phyloP scores from a whole-genome alignment of 441 rosid species.

The Arabidopsis hybrid region DNA sequence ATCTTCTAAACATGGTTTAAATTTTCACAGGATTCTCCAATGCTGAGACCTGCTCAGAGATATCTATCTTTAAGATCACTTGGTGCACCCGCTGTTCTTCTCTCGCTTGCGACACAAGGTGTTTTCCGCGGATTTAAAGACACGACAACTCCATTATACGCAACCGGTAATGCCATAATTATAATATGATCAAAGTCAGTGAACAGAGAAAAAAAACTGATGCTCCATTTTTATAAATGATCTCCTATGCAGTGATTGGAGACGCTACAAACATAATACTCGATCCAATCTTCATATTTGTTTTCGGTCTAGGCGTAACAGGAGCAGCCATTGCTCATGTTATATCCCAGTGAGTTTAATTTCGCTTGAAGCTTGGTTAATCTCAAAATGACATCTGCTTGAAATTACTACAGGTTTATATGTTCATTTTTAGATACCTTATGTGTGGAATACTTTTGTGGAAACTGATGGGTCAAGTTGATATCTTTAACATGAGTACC shows the following conservation, averaged over 20 bases:
- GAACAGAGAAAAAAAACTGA: slow-evolving; percentile 27
- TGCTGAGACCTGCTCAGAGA: slow-evolving; percentile 77
- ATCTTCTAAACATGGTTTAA: background rate
- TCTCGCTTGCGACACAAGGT: slow-evolving; percentile 88
- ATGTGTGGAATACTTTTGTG: slow-evolving; percentile 78
- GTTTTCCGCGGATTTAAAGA: slow-evolving; percentile 91
- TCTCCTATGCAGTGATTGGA: slow-evolving; percentile 66
- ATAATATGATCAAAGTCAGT: background rate
- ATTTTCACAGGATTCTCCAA: slow-evolving; percentile 68
- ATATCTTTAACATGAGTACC: slow-evolving; percentile 64
- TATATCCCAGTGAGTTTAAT: slow-evolving; percentile 80
- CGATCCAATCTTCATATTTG: slow-evolving; percentile 81
- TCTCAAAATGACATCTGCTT: background rate
- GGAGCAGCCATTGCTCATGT: slow-evolving; percentile 98
- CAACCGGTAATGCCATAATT: slow-evolving; percentile 56
- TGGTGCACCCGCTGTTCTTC: slow-evolving; percentile 92
- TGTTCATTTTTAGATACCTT: slow-evolving; percentile 64
- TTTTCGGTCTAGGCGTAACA: slow-evolving; percentile 71
- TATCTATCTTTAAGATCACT: slow-evolving; percentile 85
- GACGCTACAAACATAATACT: slow-evolving; percentile 84
- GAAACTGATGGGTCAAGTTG: slow-evolving; percentile 71
- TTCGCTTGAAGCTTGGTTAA: background rate
- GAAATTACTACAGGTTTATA: background rate
- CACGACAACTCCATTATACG: slow-evolving; percentile 79
- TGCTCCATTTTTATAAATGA: background rate